Evolutionary conservation across 1,139 yeast genomes (phyloP), one percentile per base, ranked within the genome.

Genomic region (Lodderomyces metapsilosis): DNA sequence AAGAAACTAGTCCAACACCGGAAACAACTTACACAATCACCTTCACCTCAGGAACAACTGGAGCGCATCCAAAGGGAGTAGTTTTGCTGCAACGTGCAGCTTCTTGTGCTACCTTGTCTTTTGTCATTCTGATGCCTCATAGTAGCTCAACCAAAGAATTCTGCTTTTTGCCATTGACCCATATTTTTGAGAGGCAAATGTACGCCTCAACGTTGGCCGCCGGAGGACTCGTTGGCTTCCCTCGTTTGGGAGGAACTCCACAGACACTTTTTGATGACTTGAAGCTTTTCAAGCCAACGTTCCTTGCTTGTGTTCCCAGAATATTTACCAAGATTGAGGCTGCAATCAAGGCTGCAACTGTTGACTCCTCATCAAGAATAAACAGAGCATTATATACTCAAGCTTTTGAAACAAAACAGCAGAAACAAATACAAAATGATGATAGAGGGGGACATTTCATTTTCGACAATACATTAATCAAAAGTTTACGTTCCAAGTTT

Each of bases 291-390:
- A 78, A 78, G 54, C 89, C 89, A 2, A 63, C 71, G 37, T 59
- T 61, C 34, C 59, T 80, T 54, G 61, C 76, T 28, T 71, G 78
- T 50, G 92, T 84, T 27, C 92, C 92, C 3, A 67, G 91, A 47
- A 76, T 84, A 5, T 73, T 74, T 54, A 78, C 83, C 42, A 76
- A 82, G 53, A 66, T 84, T 45, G 89, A 83, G 56, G 61, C 74
- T 38, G 75, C 74, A 3, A 54, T 77, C 44, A 75, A 73, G 40
- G 65, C 68, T 15, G 65, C 66, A 38, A 69, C 76, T 2, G 44
- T 67, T 12, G 51, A 57, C 28, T 46, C 54, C 1, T 52, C 49
- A 27, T 53, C 54, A 2, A 38, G 52, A 9, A 25, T 58, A n/a
- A 52, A 46, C 15, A 47, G 56, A 16, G 44, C 48, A 7, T 41